Conservation (phyloP, 345 rosid species). For the Cardiospermum halicacabum region DNA sequence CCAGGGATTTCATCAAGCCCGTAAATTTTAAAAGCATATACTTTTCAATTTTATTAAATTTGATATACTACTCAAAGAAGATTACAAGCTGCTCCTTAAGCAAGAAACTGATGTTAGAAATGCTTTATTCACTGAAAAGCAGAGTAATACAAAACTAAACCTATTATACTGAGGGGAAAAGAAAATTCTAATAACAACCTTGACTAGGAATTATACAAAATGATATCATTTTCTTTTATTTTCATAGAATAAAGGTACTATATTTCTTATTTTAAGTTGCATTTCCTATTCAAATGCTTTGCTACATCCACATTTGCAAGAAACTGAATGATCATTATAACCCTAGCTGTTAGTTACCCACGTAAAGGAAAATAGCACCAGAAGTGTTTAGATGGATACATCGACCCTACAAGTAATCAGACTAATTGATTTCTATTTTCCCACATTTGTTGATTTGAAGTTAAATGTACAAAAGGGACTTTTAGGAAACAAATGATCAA, state of each 20-base stretch:
- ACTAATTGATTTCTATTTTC: not conserved
- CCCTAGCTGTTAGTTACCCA: not conserved
- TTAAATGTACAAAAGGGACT: not conserved
- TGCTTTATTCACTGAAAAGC: no score
- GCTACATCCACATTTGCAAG: not conserved
- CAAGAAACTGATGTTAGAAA: not conserved
- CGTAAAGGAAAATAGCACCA: not conserved
- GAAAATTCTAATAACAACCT: not conserved
- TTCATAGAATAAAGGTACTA: not conserved
- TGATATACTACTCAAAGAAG: not conserved
- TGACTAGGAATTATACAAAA: not conserved
- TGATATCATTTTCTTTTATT: not conserved
- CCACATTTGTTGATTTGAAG: not conserved
- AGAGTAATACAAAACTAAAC: no score
- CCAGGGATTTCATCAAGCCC: not conserved
- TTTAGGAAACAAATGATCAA: not conserved
- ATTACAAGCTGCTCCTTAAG: not conserved
- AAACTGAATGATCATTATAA: not conserved
- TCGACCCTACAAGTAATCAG: not conserved
- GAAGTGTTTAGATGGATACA: not conserved
- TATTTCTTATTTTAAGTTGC: not conserved
- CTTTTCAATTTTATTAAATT: not conserved
- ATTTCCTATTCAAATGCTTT: not conserved
- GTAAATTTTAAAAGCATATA: no score
- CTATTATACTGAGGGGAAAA: not conserved